Base-by-base conservation (phyloP, 139 green algal species). In the Chlamydomonas asymmetrica region DNA sequence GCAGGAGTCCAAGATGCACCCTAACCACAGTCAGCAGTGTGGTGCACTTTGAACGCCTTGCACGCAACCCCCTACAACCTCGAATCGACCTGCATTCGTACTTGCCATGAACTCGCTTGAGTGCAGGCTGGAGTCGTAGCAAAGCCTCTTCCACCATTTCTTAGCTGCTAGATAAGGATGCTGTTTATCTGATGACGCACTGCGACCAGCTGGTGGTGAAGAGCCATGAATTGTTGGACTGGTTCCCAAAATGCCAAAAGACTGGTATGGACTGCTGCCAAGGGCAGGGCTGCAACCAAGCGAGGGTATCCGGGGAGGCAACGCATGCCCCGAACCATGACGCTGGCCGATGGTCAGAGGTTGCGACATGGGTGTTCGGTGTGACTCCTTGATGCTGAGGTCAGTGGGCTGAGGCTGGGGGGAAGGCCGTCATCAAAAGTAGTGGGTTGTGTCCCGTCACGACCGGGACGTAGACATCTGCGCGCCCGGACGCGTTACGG, bases 101-200 rank as follows among this genome's bases (percentile, higher is more conserved):
- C 68, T 38, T 50, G 85, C 82, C 62, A 48, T 63, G 40, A 81
- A 85, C 20, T 85, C 66, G 6, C 32, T 70, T 3, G 69, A 48
- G 38, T 82, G 70, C 16, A 85, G 57, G 0, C 74, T 57, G 0
- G 70, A 37, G 59, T 88, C 82, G 40, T 80, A 88, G 34, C 63
- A 68, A 3, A 88, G 31, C 9, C 82, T 67, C 71, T 83, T 84
- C 57, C 68, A 87, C 45, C 81, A 82, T 13, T 81, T 81, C 60
- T 81, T 81, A 27, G 75, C 75, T 34, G 64, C 74, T 1, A 78
- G 62, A 40, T 76, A 76, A 0, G 70, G 70, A 10, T 76, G 66
- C 22, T 56, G 41, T 40, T 68, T 67, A 29, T 76, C 70, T 8
- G 45, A 25, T 18, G 52, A 61, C 34, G 39, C 48, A 1, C 61